Conservation (phyloP, 495 filamentous ascomycete species). For the Alectoria sarmentosa region DNA sequence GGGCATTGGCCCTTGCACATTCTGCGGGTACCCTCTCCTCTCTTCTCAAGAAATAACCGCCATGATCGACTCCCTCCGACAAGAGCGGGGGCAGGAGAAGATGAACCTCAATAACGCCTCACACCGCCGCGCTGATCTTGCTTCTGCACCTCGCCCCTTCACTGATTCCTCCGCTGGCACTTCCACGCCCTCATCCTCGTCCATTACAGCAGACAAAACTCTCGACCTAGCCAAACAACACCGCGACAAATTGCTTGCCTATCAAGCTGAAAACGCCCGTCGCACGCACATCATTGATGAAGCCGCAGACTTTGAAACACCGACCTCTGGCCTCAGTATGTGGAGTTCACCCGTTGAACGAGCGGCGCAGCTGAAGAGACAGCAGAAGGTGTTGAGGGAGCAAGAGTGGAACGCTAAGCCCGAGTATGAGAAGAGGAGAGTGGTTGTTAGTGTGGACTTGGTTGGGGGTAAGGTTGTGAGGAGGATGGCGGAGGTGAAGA, state of each 20-base stretch:
- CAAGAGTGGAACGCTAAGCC: conserved; percentile 86
- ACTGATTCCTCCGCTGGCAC: conserved; percentile 17
- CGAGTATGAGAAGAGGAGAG: conserved; percentile 86
- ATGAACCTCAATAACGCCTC: conserved; percentile 68
- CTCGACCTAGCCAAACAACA: conserved; percentile 60
- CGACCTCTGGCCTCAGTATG: conserved; percentile 58
- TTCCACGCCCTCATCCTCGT: conserved; percentile 34
- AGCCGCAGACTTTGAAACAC: conserved; percentile 84
- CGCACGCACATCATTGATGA: conserved; percentile 89
- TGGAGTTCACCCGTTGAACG: conserved; percentile 88
- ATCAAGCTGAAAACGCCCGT: conserved; percentile 82
- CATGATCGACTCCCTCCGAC: conserved; percentile 81
- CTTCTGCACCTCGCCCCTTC: conserved; percentile 40
- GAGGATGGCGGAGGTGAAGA: conserved; percentile 59
- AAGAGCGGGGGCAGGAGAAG: conserved; percentile 79
- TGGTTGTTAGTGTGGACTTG: conserved; percentile 82
- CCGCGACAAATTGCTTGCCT: conserved; percentile 71
- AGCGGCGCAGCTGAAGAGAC: conserved; percentile 77
- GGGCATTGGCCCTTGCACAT: conserved; percentile 90
- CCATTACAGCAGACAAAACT: conserved; percentile 31
- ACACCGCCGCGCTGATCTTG: conserved; percentile 59
- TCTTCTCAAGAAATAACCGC: conserved; percentile 62
- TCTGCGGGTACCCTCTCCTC: conserved; percentile 71
- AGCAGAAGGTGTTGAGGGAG: conserved; percentile 81
- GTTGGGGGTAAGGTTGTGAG: conserved; percentile 67